Evolutionary conservation across 139 green algal species (phyloP).

Genomic region (Chlorella sp.): DNA sequence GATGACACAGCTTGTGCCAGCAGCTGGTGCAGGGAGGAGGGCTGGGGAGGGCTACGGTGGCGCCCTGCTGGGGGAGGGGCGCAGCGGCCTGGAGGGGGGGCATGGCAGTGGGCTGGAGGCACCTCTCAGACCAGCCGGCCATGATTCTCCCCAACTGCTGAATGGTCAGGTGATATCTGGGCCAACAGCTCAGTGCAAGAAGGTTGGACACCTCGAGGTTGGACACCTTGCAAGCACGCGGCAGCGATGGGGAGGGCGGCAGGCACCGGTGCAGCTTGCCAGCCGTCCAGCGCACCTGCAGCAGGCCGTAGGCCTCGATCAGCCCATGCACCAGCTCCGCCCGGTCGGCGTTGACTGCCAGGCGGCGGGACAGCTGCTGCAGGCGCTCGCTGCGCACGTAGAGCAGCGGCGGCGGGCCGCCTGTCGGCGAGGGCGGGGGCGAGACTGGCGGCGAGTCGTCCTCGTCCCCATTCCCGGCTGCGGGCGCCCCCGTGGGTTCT

Average conservation of each 20-base stretch:
- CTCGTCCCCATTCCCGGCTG: no score
- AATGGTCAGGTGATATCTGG: no score
- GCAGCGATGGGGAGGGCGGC: no score
- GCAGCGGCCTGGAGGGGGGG: no score
- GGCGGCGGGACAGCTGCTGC: neutral
- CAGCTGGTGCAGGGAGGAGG: no score
- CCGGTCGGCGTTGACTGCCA: slow-evolving; percentile 38
- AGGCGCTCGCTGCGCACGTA: slow-evolving; percentile 19
- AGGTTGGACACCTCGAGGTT: neutral
- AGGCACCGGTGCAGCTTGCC: neutral
- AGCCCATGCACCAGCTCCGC: slow-evolving; percentile 25
- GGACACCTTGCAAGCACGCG: neutral
- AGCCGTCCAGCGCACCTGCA: slow-evolving; percentile 6
- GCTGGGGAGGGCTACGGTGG: no score
- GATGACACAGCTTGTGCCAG: no score
- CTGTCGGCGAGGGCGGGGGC: neutral
- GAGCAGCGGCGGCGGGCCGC: neutral
- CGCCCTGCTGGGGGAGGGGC: no score
- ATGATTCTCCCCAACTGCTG: neutral
- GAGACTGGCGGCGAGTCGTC: neutral
- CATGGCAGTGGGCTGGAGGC: no score
- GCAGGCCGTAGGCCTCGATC: neutral
- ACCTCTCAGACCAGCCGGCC: no score
- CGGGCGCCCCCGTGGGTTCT: no score
- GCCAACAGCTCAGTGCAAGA: neutral